These are phyloP conservation scores for Aspergillus pseudotamarii DNA, from an alignment of 2,329 filamentous ascomycete species.

Conservation along the genomic window DNA sequence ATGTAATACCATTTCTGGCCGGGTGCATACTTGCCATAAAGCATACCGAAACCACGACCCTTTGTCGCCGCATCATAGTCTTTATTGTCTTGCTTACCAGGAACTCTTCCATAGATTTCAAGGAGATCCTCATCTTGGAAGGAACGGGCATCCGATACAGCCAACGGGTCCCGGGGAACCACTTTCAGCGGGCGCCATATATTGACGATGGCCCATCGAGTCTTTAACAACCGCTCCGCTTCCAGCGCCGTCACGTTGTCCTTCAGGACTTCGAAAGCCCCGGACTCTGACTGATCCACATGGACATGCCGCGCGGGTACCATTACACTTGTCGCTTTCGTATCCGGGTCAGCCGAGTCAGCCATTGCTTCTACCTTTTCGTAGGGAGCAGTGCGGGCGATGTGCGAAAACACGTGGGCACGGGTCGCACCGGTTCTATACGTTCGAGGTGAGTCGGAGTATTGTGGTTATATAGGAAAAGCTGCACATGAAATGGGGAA, in stretches of 20 bases:
- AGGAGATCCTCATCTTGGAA: slow-evolving; percentile 8
- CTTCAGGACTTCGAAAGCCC: not conserved
- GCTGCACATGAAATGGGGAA: no score
- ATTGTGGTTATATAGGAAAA: not conserved
- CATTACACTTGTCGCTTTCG: not conserved
- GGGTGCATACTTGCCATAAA: not conserved
- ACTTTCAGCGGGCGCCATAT: slow-evolving; percentile 10
- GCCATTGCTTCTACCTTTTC: slow-evolving; percentile 1
- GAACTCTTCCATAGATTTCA: not conserved
- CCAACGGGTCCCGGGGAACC: slow-evolving; percentile 7
- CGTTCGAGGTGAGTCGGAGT: not conserved
- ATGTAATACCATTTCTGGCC: slow-evolving; percentile 11
- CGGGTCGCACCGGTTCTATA: slow-evolving; percentile 6
- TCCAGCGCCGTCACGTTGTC: not conserved
- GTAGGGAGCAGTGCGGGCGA: not conserved
- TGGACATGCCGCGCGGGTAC: slow-evolving; percentile 3
- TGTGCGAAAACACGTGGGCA: slow-evolving; percentile 7
- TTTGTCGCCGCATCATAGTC: not conserved
- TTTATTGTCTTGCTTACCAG: not conserved
- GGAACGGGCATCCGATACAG: slow-evolving; percentile 7
- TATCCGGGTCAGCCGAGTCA: not conserved
- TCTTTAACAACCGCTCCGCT: not conserved
- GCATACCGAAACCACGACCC: not conserved
- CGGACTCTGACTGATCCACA: slow-evolving; percentile 10
- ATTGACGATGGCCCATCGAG: slow-evolving; percentile 10